phyloP scores from a whole-genome alignment of 1,284 basidiomycete genomes.

The Schizophyllum commune region DNA sequence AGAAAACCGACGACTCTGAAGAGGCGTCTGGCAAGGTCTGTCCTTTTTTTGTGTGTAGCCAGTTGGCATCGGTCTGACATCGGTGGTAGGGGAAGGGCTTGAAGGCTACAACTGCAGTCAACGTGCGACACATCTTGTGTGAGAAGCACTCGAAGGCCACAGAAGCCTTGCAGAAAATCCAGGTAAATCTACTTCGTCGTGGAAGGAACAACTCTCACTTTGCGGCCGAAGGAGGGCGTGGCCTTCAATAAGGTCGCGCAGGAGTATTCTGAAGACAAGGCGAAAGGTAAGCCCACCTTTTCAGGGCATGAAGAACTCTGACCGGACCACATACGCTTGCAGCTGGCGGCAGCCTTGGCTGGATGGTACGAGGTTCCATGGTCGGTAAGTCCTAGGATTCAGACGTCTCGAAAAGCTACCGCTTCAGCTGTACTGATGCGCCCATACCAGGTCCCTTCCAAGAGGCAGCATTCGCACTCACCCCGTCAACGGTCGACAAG shows the following conservation, averaged over 20 bases:
- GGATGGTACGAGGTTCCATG: constrained; percentile 81
- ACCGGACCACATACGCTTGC: constrained; percentile 4
- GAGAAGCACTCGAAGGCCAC: constrained; percentile 75
- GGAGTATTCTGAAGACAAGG: constrained; percentile 84
- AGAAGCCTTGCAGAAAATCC: constrained; percentile 71
- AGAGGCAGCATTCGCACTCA: constrained; percentile 72
- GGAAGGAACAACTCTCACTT: too few species aligned
- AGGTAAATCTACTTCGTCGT: constrained; percentile 39
- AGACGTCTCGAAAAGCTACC: background rate
- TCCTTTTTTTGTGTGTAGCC: background rate
- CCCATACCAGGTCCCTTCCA: constrained; percentile 58
- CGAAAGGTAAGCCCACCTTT: constrained; percentile 48
- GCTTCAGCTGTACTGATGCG: constrained; percentile 16
- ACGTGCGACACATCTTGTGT: constrained; percentile 80
- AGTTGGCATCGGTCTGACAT: background rate
- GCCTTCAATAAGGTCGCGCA: constrained; percentile 80
- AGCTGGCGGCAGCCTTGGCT: constrained; percentile 76
- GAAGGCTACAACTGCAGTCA: constrained; percentile 72
- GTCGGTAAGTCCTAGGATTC: constrained; percentile 21
- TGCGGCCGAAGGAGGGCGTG: constrained; percentile 59
- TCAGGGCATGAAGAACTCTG: background rate
- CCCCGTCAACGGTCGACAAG: constrained; percentile 73
- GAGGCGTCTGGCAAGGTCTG: background rate
- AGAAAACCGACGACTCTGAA: background rate
- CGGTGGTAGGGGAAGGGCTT: constrained; percentile 17